These are phyloP conservation scores for Coprinopsis strossmayeri DNA, from an alignment of 768 basidiomycete species.

Conservation along the genomic window DNA sequence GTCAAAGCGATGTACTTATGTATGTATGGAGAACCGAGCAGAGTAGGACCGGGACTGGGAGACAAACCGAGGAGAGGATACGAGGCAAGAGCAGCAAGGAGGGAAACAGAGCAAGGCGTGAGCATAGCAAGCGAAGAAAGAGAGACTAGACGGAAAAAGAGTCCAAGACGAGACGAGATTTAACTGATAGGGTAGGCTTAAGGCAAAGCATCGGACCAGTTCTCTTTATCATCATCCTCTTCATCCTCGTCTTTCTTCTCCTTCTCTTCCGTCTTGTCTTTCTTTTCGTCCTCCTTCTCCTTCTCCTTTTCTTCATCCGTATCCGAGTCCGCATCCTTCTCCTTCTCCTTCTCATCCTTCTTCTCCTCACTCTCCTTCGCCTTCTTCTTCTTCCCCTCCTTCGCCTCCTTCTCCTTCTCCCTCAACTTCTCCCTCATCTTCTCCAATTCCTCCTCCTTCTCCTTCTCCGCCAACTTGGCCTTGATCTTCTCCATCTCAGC, in stretches of 20 bases:
- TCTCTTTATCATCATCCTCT: slow-evolving; percentile 12
- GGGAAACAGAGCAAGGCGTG: too few relatives aligned
- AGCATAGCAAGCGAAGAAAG: too few relatives aligned
- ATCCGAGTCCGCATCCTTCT: slow-evolving; percentile 1
- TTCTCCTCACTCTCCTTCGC: neutral
- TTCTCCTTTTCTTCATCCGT: slow-evolving; percentile 4
- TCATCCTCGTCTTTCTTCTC: neutral
- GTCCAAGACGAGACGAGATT: too few relatives aligned
- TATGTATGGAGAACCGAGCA: too few relatives aligned
- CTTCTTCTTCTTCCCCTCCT: neutral
- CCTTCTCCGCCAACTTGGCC: slow-evolving; percentile 45
- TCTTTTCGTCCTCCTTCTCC: neutral
- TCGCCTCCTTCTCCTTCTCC: slow-evolving; percentile 29
- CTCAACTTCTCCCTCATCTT: slow-evolving; percentile 36
- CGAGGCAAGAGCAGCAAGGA: too few relatives aligned
- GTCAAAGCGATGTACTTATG: too few relatives aligned
- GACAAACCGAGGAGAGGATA: too few relatives aligned
- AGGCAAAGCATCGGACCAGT: slow-evolving; percentile 11
- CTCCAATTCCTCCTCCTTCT: slow-evolving; percentile 38
- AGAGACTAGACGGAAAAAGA: too few relatives aligned
- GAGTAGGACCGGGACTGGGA: too few relatives aligned
- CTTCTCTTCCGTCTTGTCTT: slow-evolving; percentile 4
- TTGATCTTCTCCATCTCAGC: slow-evolving; percentile 48
- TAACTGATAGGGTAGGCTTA: too few relatives aligned
- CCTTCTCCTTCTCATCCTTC: slow-evolving; percentile 1